Percentiles rank a stretch among this genome's conserved stretches.
Evolutionary conservation across 2,329 filamentous ascomycete genomes (phyloP).

Genomic region (Alternaria arborescens): DNA sequence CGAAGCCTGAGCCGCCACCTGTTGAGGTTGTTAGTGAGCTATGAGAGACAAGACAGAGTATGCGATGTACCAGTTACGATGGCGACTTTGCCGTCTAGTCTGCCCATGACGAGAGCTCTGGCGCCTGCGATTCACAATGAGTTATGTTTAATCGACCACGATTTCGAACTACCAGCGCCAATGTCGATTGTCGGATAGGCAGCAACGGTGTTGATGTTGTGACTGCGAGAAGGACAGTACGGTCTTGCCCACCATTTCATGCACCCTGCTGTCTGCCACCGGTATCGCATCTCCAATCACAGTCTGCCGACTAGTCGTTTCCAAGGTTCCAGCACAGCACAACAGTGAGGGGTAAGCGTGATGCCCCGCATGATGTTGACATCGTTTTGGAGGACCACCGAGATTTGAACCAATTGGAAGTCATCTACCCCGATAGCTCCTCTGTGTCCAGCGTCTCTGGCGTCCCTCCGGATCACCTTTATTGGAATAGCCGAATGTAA

Average conservation of each 20-base stretch:
- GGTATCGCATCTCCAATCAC: constrained; percentile 15
- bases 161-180: neutral
- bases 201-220: constrained; percentile 12
- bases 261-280: constrained; percentile 4
- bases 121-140: neutral
- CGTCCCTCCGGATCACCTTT: neutral
- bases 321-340: constrained; percentile 6
- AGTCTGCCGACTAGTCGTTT: constrained; percentile 3
- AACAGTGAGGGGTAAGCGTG: constrained; percentile 28
- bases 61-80: constrained; percentile 60
- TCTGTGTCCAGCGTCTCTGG: neutral
- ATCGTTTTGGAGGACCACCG: constrained; percentile 22
- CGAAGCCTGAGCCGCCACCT: constrained; percentile 70
- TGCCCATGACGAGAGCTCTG: constrained; percentile 40
- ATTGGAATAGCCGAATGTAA: constrained; percentile 17
- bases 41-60: constrained; percentile 5
- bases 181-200: neutral
- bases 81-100: constrained; percentile 64
- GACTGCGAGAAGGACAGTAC: neutral
- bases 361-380: constrained; percentile 20
- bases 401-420: constrained; percentile 20
- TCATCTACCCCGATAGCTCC: constrained; percentile 12
- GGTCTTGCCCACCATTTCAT: neutral
- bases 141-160: neutral
- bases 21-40: constrained; percentile 20